These are phyloP conservation scores for Pythium chondricola DNA, from an alignment of 352 stramenopile species.

Conservation along the genomic window DNA sequence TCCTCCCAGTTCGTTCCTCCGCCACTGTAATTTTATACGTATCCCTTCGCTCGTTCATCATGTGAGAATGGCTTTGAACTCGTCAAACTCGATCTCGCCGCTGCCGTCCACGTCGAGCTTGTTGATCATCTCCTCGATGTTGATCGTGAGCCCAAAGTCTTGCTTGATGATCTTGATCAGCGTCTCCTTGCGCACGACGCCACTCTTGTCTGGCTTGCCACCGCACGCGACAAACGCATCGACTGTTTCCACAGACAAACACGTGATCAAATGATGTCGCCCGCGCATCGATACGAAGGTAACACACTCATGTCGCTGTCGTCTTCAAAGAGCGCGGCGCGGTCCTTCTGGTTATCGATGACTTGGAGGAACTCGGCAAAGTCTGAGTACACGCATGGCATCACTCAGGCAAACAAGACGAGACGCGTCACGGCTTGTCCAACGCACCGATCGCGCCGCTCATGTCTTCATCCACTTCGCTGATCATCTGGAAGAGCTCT, in stretches of 20 bases:
- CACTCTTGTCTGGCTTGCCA: conserved; percentile 89
- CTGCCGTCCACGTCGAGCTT: conserved; percentile 93
- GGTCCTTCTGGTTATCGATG: conserved; percentile 97
- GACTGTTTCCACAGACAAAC: conserved; percentile 34
- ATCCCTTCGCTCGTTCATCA: conserved; percentile 16
- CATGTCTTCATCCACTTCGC: conserved; percentile 88
- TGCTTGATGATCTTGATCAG: conserved; percentile 95
- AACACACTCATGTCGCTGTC: conserved; percentile 94
- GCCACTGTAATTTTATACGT: too few species aligned
- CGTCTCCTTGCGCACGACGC: conserved; percentile 87
- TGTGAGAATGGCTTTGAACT: conserved; percentile 91
- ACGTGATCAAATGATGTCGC: not conserved
- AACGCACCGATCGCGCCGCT: conserved; percentile 87
- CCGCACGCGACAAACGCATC: conserved; percentile 96
- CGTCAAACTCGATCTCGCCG: conserved; percentile 95
- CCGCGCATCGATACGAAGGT: too few species aligned
- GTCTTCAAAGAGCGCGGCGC: conserved; percentile 92
- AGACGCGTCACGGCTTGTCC: not conserved
- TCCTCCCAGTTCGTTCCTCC: too few species aligned
- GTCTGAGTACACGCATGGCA: conserved; percentile 39
- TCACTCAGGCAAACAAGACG: not conserved
- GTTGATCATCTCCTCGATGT: conserved; percentile 97
- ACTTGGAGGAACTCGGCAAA: conserved; percentile 98
- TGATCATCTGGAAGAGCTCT: conserved; percentile 97
- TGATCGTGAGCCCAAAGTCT: conserved; percentile 94